Evolutionary conservation across 2,329 filamentous ascomycete species (phyloP).

Genomic region (Dryadomyces quercus-mongolicae): DNA sequence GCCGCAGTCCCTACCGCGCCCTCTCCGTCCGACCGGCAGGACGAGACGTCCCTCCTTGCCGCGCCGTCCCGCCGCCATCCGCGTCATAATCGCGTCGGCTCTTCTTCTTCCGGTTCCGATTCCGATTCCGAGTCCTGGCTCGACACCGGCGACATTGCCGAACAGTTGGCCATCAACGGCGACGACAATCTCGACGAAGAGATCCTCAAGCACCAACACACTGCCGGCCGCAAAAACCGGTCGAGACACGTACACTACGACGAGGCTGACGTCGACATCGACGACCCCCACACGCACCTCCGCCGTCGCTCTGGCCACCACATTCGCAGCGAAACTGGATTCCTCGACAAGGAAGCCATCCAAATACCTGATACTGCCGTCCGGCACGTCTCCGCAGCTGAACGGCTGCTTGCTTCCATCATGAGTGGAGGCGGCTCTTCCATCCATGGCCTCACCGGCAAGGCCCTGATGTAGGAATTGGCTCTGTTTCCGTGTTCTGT

Average conservation of each 20-base stretch:
- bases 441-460: constrained; percentile 88
- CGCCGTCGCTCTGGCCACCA: constrained; percentile 15
- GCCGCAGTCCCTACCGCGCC: neutral
- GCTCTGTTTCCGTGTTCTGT: neutral
- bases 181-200: constrained; percentile 59
- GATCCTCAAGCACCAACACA: constrained; percentile 26
- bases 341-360: constrained; percentile 64
- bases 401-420: constrained; percentile 65
- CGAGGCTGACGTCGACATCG: constrained; percentile 24
- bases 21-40: constrained; percentile 15
- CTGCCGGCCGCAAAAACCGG: constrained; percentile 31
- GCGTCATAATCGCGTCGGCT: constrained; percentile 18
- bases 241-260: constrained; percentile 62
- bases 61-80: constrained; percentile 19
- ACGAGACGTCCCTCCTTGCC: constrained; percentile 34
- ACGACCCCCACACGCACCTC: constrained; percentile 17
- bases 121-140: constrained; percentile 59
- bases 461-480: constrained; percentile 64
- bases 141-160: constrained; percentile 88
- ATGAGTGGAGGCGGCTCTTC: constrained; percentile 72
- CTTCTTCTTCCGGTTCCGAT: constrained; percentile 22
- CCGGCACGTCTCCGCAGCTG: constrained; percentile 49
- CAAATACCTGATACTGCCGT: constrained; percentile 59
- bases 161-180: constrained; percentile 71
- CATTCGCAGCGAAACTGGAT: constrained; percentile 22